Percentiles rank a stretch among this genome's conserved stretches.
Evolutionary conservation across 225 moss, liverwort and hornwort species (phyloP).

Genomic region (Neckera pumila): DNA sequence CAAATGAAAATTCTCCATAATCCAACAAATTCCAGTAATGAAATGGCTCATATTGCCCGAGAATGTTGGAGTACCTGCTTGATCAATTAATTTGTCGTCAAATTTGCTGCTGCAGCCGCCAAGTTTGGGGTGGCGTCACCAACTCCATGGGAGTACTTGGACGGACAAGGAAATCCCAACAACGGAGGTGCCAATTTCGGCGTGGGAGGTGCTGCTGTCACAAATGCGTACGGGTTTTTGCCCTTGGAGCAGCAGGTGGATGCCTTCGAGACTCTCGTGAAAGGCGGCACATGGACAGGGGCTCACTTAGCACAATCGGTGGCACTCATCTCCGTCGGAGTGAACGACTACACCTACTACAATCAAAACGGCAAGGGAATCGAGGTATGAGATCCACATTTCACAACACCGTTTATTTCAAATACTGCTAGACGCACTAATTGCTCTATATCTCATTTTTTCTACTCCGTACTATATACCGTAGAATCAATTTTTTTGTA

Average conservation of each 20-base stretch:
- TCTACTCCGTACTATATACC: not conserved
- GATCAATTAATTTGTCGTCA: not conserved
- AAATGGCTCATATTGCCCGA: not conserved
- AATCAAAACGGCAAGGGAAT: constrained; percentile 3
- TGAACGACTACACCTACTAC: constrained; percentile 24
- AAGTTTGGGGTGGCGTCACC: constrained; percentile 21
- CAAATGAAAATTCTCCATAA: not conserved
- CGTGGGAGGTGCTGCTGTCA: constrained; percentile 16
- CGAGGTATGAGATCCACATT: not conserved
- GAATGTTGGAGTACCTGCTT: not conserved
- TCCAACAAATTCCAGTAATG: not conserved
- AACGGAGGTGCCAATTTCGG: constrained; percentile 27
- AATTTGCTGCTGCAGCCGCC: not conserved
- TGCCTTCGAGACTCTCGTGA: constrained; percentile 2
- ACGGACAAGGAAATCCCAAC: not conserved
- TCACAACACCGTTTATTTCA: not conserved
- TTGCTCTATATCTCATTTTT: not conserved
- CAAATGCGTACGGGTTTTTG: not conserved
- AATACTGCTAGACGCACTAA: not conserved
- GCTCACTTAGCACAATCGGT: constrained; percentile 11
- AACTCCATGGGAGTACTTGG: constrained; percentile 19
- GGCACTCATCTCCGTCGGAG: constrained; percentile 15
- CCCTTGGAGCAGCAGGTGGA: constrained; percentile 25
- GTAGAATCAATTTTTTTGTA: not conserved
- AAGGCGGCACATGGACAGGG: not conserved